phyloP scores from a whole-genome alignment of 1,284 basidiomycete genomes.

The Hemileccinum hortonii region DNA sequence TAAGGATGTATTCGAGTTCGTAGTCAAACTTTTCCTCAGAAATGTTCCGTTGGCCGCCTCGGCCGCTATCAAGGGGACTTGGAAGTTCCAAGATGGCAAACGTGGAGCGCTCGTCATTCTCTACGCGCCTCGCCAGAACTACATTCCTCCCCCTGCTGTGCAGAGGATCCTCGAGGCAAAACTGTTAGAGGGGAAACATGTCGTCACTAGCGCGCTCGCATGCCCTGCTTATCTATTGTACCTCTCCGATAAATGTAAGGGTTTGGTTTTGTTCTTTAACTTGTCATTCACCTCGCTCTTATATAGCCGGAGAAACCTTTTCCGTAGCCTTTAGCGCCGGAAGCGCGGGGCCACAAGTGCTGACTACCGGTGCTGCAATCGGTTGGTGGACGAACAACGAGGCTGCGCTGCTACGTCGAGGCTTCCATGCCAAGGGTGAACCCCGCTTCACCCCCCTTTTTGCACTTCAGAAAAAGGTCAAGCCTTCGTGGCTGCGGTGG shows the following conservation, averaged over 20 bases:
- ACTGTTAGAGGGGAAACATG: constrained; percentile 5
- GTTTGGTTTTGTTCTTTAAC: neutral
- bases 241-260: constrained; percentile 16
- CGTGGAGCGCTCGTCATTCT: constrained; percentile 18
- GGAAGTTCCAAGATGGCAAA: constrained; percentile 13
- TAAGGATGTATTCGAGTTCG: neutral
- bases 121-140: constrained; percentile 4
- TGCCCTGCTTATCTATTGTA: constrained; percentile 22
- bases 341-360: neutral
- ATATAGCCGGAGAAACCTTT: constrained; percentile 9
- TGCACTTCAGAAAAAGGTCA: constrained; percentile 2
- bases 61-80: constrained; percentile 15
- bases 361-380: neutral
- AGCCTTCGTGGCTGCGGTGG: neutral
- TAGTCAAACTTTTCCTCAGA: neutral
- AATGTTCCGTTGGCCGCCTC: constrained; percentile 4
- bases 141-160: constrained; percentile 4
- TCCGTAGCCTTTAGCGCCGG: neutral
- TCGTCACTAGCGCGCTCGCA: constrained; percentile 12
- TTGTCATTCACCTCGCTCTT: neutral
- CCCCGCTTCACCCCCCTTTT: constrained; percentile 13
- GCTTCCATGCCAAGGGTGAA: neutral
- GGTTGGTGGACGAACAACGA: constrained; percentile 17
- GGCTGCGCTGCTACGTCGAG: constrained; percentile 13
- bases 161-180: neutral